Evolutionary conservation across 768 basidiomycete species (phyloP).

Genomic region (Mrakia frigida): DNA sequence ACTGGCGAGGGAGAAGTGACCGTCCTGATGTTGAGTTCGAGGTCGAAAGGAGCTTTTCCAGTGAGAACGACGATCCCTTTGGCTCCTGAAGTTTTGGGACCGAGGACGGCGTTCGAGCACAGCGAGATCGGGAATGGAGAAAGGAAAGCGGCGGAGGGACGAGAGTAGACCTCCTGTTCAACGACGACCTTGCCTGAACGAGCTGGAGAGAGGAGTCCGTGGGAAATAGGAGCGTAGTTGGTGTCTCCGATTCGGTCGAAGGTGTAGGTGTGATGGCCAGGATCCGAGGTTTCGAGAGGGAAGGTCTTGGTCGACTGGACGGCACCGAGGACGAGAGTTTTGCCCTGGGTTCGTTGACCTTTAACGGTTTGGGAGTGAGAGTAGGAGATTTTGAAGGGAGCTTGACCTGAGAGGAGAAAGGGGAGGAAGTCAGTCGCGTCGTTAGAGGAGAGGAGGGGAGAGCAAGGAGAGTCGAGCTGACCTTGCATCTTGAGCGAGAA

Average conservation of each 20-base stretch:
- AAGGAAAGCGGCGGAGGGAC: conserved; percentile 75
- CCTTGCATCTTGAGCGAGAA: conserved; percentile 79
- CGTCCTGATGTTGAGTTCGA: conserved; percentile 61
- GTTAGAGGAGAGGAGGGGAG: not conserved
- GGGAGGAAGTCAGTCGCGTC: not conserved
- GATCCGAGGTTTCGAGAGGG: conserved; percentile 68
- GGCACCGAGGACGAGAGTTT: conserved; percentile 65
- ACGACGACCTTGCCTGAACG: conserved; percentile 65
- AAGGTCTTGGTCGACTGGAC: conserved; percentile 74
- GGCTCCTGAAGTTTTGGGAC: conserved; percentile 51
- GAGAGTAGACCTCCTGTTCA: conserved; percentile 75
- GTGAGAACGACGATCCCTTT: conserved; percentile 66
- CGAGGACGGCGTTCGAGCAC: conserved; percentile 67
- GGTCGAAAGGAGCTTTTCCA: conserved; percentile 78
- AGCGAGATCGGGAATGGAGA: conserved; percentile 59
- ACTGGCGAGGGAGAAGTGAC: conserved; percentile 1
- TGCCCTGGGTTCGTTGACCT: conserved; percentile 40
- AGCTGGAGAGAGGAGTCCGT: conserved; percentile 52
- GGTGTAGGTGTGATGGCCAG: conserved; percentile 82
- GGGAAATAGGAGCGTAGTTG: conserved; percentile 68
- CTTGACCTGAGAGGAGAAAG: conserved; percentile 54
- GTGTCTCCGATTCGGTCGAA: conserved; percentile 82
- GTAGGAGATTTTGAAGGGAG: conserved; percentile 92
- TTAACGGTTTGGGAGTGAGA: conserved; percentile 61
- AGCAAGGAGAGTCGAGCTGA: conserved; percentile 41